Evolutionary conservation across 306 rosid species (phyloP).

Genomic region (Boehmeria nivea): DNA sequence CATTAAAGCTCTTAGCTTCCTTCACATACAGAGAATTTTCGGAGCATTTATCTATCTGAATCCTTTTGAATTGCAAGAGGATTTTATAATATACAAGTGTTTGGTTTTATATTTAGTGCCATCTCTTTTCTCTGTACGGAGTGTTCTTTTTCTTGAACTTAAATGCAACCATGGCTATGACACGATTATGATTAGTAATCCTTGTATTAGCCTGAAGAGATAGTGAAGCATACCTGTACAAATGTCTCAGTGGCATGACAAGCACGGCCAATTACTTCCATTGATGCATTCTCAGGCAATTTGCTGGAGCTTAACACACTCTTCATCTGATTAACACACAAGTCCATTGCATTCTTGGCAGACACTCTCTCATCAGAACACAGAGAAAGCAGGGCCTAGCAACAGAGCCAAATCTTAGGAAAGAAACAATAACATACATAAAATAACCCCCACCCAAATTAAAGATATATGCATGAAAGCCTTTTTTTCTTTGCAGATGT

Average conservation of each 20-base stretch:
- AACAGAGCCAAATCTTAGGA: slow-evolving; percentile 31
- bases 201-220: too few species aligned
- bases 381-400: slow-evolving; percentile 82
- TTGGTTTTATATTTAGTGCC: too few species aligned
- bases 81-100: too few species aligned
- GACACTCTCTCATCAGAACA: slow-evolving; percentile 82
- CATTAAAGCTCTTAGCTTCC: too few species aligned
- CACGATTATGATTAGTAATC: too few species aligned
- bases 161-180: too few species aligned
- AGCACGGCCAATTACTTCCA: slow-evolving; percentile 95
- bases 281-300: slow-evolving; percentile 83
- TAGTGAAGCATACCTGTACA: slow-evolving; percentile 67
- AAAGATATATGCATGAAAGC: neutral
- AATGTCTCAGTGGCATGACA: slow-evolving; percentile 90
- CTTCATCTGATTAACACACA: slow-evolving; percentile 92
- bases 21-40: too few species aligned
- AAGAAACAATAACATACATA: slow-evolving; percentile 13
- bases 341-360: slow-evolving; percentile 85
- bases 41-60: too few species aligned
- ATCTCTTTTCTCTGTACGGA: too few species aligned
- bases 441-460: neutral
- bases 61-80: too few species aligned
- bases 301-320: slow-evolving; percentile 76
- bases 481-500: neutral
- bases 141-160: too few species aligned